Base-by-base conservation (phyloP, 768 basidiomycete genomes). In the Lentinula aciculospora region DNA sequence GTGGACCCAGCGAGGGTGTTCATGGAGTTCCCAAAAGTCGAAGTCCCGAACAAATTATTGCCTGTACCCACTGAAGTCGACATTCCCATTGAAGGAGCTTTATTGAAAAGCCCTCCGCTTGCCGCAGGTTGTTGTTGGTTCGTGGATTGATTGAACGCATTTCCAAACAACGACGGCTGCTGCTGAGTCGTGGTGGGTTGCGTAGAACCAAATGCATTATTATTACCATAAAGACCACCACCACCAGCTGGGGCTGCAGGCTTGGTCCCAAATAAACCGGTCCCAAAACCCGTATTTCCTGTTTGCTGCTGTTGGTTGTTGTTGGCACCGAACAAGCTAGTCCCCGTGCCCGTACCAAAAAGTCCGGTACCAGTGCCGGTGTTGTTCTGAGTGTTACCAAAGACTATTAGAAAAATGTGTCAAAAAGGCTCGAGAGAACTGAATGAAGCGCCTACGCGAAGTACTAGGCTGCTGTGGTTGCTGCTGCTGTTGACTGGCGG, bases 141-240 rank as follows among this genome's bases (percentile, higher is more conserved):
- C 66, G 46, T 58, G 63, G 27, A 68, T 65, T 84, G 81, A 15
- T 77, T 78, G 21, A 82, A 68, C 17, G 25, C 67, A 56, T 71
- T 76, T 28, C 85, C 85, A 58, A 88, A 88, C 13, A 86, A 64
- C 29, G 66, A 66, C 1, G 63, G 61, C 44, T 66, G 65, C 58
- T 68, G 69, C 47, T 62, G 72, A 64, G 62, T 73, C 58, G 53
- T 64, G 17, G 72, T 65, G 56, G 61, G 61, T 47, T 74, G 66
- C 34, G 63, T 66, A 60, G 82, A 80, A 27, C 78, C 78, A 32
- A 81, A 76, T 8, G 69, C 65, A 28, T 28, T 39, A n/a, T 72
- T 71, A 61, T 23, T 21, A 2, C 36, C 46, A 27, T 48, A 82
- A 80, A 57, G 54, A 34, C 34, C 76, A 51, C 34, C 76, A 48